These are phyloP conservation scores for Euphorbia celastroides DNA, from an alignment of 441 rosid genomes.

Conservation along the genomic window DNA sequence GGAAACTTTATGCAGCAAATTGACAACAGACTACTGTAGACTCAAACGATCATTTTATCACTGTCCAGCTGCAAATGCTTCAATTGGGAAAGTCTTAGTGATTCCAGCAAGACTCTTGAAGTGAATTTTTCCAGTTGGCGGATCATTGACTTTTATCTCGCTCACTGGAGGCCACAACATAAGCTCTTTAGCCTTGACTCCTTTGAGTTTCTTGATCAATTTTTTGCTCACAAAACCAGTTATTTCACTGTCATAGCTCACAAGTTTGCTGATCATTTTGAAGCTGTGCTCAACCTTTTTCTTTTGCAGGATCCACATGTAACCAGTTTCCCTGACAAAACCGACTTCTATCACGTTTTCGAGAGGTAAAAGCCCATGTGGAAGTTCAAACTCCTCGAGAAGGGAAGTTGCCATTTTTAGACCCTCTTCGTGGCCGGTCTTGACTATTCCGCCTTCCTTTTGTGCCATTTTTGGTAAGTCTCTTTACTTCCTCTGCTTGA, in stretches of 20 bases:
- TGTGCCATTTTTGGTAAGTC: slow-evolving; percentile 25
- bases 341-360: slow-evolving; percentile 47
- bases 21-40: not conserved
- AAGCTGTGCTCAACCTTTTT: slow-evolving; percentile 46
- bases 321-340: slow-evolving; percentile 37
- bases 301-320: slow-evolving; percentile 54
- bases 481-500: slow-evolving; percentile 2
- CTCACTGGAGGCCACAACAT: slow-evolving; percentile 48
- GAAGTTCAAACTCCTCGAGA: slow-evolving; percentile 52
- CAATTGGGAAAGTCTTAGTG: slow-evolving; percentile 52
- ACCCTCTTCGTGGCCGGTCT: slow-evolving; percentile 49
- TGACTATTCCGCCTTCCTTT: slow-evolving; percentile 48
- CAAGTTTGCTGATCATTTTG: slow-evolving; percentile 53
- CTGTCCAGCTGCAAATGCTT: slow-evolving; percentile 58
- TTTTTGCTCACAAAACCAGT: slow-evolving; percentile 38
- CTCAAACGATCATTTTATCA: slow-evolving; percentile 9
- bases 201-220: slow-evolving; percentile 52
- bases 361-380: slow-evolving; percentile 51
- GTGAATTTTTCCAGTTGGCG: slow-evolving; percentile 43
- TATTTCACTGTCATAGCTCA: slow-evolving; percentile 44
- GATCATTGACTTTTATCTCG: slow-evolving; percentile 38
- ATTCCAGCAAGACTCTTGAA: slow-evolving; percentile 65
- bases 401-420: slow-evolving; percentile 38
- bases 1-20: slow-evolving; percentile 12
- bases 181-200: slow-evolving; percentile 57